Evolutionary conservation across 164 flowering plant genomes (phyloP).

Genomic region (Vitis riparia): DNA sequence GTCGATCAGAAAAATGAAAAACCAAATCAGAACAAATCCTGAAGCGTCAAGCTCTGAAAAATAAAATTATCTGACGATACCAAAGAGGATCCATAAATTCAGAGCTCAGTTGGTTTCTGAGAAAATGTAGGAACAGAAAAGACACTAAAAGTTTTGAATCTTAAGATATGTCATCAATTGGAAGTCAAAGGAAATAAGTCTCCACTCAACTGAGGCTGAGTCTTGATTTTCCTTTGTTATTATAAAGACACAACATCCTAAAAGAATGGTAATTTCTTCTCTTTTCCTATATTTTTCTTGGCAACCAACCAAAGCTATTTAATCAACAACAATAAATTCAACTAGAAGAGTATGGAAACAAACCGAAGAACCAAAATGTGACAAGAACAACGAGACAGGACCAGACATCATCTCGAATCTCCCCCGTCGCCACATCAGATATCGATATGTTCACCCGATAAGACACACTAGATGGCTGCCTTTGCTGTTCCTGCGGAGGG

Average conservation of each 20-base stretch:
- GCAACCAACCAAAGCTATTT: neutral
- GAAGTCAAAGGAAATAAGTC: neutral
- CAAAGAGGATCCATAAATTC: too few species aligned
- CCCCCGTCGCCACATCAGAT: constrained; percentile 11
- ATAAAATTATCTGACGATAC: neutral
- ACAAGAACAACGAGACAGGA: constrained; percentile 47
- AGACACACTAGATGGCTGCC: constrained; percentile 19
- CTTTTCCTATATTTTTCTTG: neutral
- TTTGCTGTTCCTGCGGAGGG: neutral
- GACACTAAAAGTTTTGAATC: neutral
- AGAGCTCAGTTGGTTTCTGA: neutral
- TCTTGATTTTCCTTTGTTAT: neutral
- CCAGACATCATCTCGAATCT: constrained; percentile 45
- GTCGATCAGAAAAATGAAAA: constrained; percentile 21
- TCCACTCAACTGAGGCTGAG: neutral
- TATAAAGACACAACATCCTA: neutral
- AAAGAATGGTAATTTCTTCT: neutral
- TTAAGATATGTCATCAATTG: neutral
- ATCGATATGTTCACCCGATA: constrained; percentile 24
- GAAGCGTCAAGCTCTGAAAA: neutral
- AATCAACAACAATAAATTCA: neutral
- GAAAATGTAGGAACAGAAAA: neutral
- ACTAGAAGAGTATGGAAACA: constrained; percentile 5
- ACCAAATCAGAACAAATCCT: constrained; percentile 6
- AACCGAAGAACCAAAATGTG: constrained; percentile 70